Base-by-base conservation (phyloP, 169 alveolate species). In the Neospora caninum region DNA sequence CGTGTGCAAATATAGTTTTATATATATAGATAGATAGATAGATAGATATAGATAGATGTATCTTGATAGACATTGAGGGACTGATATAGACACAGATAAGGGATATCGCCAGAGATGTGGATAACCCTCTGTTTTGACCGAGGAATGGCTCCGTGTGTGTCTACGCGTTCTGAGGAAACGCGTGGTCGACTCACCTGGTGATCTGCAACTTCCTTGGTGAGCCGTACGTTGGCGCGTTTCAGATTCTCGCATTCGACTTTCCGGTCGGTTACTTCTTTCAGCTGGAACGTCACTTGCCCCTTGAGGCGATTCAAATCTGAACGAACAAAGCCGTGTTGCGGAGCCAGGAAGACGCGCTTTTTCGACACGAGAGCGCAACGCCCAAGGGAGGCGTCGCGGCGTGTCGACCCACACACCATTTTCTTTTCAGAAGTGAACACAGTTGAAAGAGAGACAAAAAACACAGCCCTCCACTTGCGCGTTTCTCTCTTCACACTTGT, bases 231-330 rank as follows among this genome's bases (percentile, higher is more conserved):
- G 42, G 84, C 84, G 45, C 84, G 84, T 27, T 36, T 31, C 84
- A 73, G 42, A 36, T 73, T 73, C 43, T 73, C 84, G 45, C 84
- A 36, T 22, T 73, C 84, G 27, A 73, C 84, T 73, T 34, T 18
- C 43, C 43, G 84, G 45, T 73, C 84, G 31, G 92, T 67, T 9
- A 58, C 83, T 31, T 53, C 92, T 39, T 53, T 31, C 92, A 42
- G 64, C 83, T 58, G 92, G 36, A 20, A 27, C 27, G 53, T 53
- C n/a, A n/a, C 82, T n/a, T 88, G 34, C 25, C 54, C 83, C 38
- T 88, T 88, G 53, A 88, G 83, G 53, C 80, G 49, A 36, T 88
- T 54, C n/a, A 88, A 58, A 36, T 39, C 91, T 86, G 42, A 41
- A 49, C 4, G 58, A 49, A 49, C 4, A 49, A 49, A 49, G 58